Base-by-base conservation (phyloP, 2,329 filamentous ascomycete species). In the Talaromyces pinophilus region DNA sequence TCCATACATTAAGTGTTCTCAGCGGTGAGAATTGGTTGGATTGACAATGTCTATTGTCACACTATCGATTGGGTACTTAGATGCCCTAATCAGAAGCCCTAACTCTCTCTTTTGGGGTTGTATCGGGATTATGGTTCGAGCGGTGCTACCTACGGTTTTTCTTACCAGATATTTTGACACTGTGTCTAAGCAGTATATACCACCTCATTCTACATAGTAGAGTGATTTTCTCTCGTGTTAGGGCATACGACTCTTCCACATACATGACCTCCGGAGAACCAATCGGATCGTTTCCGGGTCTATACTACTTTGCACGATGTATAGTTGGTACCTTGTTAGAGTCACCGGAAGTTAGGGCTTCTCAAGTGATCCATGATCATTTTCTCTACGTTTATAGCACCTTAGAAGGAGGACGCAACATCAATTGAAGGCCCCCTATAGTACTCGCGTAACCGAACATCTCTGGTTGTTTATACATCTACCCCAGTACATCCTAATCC, bases 51-150 rank as follows among this genome's bases (percentile, higher is more conserved):
- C 6, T 15, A 38, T 22, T 57, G n/a, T 25, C 33, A 40, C 33
- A 11, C 5, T 40, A 40, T 25, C 19, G 33, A 40, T 40, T 15
- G 48, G 13, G 30, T 7, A 13, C 1, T n/a, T 59, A 3, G 17
- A 3, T 40, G 35, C 57, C 57, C 57, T 59, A 59, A 59, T 59
- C 57, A 59, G 35, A n/a, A 59, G 57, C 57, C 57, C 57, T 59
- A 40, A 59, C 5, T 35, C 35, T 55, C 52, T 13, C 3, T 35
- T 30, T 35, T 3, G 30, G 30, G 17, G 17, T 28, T 35, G 50
- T 28, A 33, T 44, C n/a, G 42, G 42, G 42, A 5, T 15, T 46
- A 46, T 19, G 15, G 11, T 25, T 1, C 19, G 44, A 48, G 44
- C 4, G 6, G 19, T 52, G 46, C 19, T 48, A 22, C 3, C 8